phyloP scores from a whole-genome alignment of 805 yeast species.

The Phaffomyces opuntiae region DNA sequence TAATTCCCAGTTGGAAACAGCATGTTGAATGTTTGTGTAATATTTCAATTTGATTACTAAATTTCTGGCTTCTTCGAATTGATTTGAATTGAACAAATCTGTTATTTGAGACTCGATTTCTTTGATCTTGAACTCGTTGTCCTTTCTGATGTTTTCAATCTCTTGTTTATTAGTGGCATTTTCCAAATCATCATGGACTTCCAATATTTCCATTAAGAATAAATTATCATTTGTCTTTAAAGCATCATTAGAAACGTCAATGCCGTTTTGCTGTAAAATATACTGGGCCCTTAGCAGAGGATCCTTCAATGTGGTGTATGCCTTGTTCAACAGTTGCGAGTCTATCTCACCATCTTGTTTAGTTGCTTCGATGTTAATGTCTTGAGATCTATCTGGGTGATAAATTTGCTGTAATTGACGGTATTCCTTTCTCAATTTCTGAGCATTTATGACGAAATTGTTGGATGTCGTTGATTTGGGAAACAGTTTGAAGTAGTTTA shows the following conservation, averaged over 20 bases:
- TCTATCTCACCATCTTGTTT: constrained; percentile 4
- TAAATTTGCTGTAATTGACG: constrained; percentile 60
- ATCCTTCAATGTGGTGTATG: constrained; percentile 61
- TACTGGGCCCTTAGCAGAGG: constrained; percentile 71
- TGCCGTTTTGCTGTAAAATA: constrained; percentile 35
- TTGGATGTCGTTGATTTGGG: constrained; percentile 71
- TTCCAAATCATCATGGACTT: constrained; percentile 78
- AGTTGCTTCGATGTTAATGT: constrained; percentile 10
- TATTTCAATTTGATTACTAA: constrained; percentile 72
- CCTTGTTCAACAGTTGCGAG: constrained; percentile 55
- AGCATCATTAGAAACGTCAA: constrained; percentile 52
- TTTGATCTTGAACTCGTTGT: constrained; percentile 51
- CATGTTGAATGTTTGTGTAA: constrained; percentile 72
- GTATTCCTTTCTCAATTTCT: constrained; percentile 64
- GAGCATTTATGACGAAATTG: constrained; percentile 56
- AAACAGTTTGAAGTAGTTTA: constrained; percentile 53
- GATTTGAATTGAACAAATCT: constrained; percentile 34
- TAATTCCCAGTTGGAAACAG: constrained; percentile 72
- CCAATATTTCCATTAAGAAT: constrained; percentile 69
- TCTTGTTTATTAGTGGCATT: constrained; percentile 55
- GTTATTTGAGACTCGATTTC: constrained; percentile 39
- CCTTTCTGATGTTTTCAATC: constrained; percentile 40
- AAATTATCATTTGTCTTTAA: constrained; percentile 43
- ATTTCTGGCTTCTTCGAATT: constrained; percentile 53
- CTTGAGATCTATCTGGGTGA: constrained; percentile 65